Evolutionary conservation across 768 basidiomycete genomes (phyloP).

Genomic region (Mycena chlorophos): DNA sequence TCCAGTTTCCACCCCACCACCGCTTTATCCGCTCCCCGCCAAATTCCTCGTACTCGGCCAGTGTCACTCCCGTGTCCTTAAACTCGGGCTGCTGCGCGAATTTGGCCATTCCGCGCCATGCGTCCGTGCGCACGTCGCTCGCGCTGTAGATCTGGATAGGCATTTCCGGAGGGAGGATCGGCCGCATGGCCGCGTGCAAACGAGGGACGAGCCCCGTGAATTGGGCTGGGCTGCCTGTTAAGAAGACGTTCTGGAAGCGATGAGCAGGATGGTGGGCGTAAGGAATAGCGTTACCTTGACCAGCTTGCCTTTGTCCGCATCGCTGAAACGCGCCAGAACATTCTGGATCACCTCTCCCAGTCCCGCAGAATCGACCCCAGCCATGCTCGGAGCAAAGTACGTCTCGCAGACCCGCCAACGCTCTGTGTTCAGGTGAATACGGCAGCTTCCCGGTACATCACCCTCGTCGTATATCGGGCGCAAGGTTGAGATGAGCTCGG

Average conservation of each 20-base stretch:
- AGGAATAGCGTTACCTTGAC: constrained; percentile 63
- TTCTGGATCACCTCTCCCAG: constrained; percentile 89
- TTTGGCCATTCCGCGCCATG: constrained; percentile 92
- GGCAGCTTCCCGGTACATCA: constrained; percentile 64
- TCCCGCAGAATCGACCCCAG: constrained; percentile 92
- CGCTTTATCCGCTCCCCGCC: constrained; percentile 83
- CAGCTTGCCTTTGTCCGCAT: constrained; percentile 66
- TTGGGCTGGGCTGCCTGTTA: constrained; percentile 81
- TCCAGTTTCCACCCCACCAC: constrained; percentile 96
- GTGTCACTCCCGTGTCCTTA: constrained; percentile 57
- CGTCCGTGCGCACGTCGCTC: constrained; percentile 66
- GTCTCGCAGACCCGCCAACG: constrained; percentile 89
- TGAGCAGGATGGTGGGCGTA: neutral
- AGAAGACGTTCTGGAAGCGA: constrained; percentile 72
- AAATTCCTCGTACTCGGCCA: constrained; percentile 85
- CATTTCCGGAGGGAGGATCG: constrained; percentile 83
- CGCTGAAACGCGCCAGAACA: constrained; percentile 71
- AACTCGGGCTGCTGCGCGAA: constrained; percentile 64
- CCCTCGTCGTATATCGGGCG: constrained; percentile 76
- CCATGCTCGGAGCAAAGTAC: constrained; percentile 92
- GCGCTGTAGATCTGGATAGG: constrained; percentile 65
- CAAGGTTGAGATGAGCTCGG: constrained; percentile 86
- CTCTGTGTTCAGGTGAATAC: constrained; percentile 89
- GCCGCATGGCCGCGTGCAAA: constrained; percentile 72
- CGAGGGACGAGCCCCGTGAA: constrained; percentile 69